Base-by-base conservation (phyloP, 345 rosid species). In the Corchorus capsularis region DNA sequence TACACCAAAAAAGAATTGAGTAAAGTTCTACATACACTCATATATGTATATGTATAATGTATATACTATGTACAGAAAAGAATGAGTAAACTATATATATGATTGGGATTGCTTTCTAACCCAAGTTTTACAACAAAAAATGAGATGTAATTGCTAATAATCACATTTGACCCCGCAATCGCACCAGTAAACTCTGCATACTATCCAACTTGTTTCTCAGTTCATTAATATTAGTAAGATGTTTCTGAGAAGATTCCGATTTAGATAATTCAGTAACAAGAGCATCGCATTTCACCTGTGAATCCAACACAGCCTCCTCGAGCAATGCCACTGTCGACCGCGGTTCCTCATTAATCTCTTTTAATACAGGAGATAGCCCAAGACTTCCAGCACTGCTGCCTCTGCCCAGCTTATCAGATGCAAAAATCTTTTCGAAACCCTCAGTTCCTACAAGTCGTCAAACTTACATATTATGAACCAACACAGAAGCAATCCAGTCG, bases 381-480 rank as follows among this genome's bases (percentile, higher is more conserved):
- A 72, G 64, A 55, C 85, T 86, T 76, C 80, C 60, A 65, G 86
- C 83, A 81, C 81, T 87, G 70, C 75, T 81, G 14, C 75, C 84
- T 74, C 84, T 72, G 80, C 89, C 83, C 9, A 81, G 87, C 68
- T 79, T 87, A 34, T 76, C 83, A 14, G 94, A 83, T 20, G 94
- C 83, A 83, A 91, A 89, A 62, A 96, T 89, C 79, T 86, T 89
- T 81, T 92, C 95, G 37, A 96, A 86, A 20, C 99, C 89, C 71
- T 89, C 94, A 50, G 87, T 91, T 80, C 99, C 99, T 96, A 89
- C 80, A 89, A 70, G 41, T 20, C 69, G 64, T 34, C 60, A 63
- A 27, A 78, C 52, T 60, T 19, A 5, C 6, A 59, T 17, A 16
- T 52, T 9, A 49, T 52, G 20, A 39, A 35, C n/a, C 37, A 27